Evolutionary conservation across 2,329 filamentous ascomycete species (phyloP).

Genomic region (Xylaria sp.): DNA sequence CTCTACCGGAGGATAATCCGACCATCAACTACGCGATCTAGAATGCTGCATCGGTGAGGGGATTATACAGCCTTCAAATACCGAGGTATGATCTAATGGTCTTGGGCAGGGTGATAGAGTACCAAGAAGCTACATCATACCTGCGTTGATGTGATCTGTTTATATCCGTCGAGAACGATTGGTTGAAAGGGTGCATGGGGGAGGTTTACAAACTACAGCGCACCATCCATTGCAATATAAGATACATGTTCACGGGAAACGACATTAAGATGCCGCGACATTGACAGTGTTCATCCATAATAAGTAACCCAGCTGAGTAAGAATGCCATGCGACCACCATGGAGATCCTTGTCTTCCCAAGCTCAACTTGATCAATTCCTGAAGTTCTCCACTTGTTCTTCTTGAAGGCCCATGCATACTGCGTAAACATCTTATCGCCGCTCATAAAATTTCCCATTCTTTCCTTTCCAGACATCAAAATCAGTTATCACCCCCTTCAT

Average conservation of each 20-base stretch:
- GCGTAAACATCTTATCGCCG: not conserved
- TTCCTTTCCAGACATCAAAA: not conserved
- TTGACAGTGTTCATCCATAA: not conserved
- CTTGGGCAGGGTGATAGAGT: not conserved
- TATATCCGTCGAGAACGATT: not conserved
- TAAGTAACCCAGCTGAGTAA: not conserved
- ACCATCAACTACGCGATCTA: constrained; percentile 7
- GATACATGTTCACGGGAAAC: not conserved
- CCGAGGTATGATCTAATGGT: constrained; percentile 13
- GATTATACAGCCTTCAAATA: not conserved
- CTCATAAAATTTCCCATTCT: not conserved
- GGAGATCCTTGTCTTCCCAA: not conserved
- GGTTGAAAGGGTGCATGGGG: not conserved
- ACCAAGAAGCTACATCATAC: not conserved
- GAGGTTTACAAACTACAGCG: not conserved
- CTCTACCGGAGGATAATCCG: constrained; percentile 3
- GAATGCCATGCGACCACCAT: not conserved
- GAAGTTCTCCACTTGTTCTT: not conserved
- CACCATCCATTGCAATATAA: not conserved
- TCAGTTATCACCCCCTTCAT: not conserved
- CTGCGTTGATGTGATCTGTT: not conserved
- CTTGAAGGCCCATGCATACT: not conserved
- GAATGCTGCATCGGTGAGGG: constrained; percentile 15
- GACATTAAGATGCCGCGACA: not conserved
- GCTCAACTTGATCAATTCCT: not conserved